These are phyloP conservation scores for Helicocarpus griseus DNA, from an alignment of 2,329 filamentous ascomycete genomes.

Conservation along the genomic window DNA sequence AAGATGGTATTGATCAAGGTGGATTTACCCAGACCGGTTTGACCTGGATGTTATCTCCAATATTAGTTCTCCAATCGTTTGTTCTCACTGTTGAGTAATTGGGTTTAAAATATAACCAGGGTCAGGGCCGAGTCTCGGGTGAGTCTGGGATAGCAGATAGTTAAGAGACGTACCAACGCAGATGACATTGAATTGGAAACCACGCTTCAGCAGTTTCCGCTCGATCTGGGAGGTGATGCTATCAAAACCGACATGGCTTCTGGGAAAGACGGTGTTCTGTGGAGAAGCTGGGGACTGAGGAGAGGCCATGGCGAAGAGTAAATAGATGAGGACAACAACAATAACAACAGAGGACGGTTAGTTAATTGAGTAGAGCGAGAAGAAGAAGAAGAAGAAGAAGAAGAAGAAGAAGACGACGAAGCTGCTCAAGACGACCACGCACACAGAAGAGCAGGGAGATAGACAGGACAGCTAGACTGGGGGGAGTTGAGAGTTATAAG, in stretches of 20 bases:
- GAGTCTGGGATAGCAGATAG: not conserved
- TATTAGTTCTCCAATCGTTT: conserved; percentile 16
- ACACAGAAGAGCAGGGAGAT: not conserved
- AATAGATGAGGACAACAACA: conserved; percentile 8
- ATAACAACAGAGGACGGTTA: conserved; percentile 1
- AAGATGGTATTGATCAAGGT: conserved; percentile 99
- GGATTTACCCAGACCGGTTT: conserved; percentile 97
- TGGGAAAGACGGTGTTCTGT: conserved; percentile 59
- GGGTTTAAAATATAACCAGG: no score
- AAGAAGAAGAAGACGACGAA: not conserved
- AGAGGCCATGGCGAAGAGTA: conserved; percentile 7
- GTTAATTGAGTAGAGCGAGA: not conserved
- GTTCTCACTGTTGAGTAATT: conserved; percentile 9
- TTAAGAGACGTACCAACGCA: conserved; percentile 72
- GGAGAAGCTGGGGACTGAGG: conserved; percentile 23
- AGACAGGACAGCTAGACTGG: not conserved
- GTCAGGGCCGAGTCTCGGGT: not conserved
- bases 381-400: not conserved
- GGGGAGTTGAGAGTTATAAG: not conserved
- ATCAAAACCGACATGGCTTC: conserved; percentile 99
- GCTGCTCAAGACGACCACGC: not conserved
- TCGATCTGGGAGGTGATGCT: conserved; percentile 99
- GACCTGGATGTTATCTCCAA: conserved; percentile 49
- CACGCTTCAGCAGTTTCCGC: conserved; percentile 98
- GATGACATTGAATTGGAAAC: conserved; percentile 99